phyloP scores from a whole-genome alignment of 805 yeast species.

The Kuraishia capsulata region DNA sequence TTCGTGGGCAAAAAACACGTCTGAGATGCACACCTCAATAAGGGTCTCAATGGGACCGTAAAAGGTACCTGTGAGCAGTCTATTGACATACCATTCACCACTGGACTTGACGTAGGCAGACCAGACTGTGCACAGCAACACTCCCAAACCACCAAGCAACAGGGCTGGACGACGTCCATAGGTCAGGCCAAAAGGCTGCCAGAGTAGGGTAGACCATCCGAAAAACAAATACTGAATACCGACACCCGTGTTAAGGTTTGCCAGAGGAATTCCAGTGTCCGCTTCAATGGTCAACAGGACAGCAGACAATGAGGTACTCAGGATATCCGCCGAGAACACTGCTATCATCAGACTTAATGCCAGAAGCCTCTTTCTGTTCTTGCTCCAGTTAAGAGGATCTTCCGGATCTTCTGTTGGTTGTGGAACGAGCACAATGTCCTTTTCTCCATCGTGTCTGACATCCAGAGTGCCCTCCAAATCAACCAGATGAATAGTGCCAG shows the following conservation, averaged over 20 bases:
- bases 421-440: conserved; percentile 29
- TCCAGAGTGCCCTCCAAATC: conserved; percentile 26
- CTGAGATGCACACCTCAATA: conserved; percentile 29
- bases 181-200: conserved; percentile 16
- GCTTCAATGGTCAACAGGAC: conserved; percentile 8
- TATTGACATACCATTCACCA: conserved; percentile 8
- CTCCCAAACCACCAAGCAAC: conserved; percentile 7
- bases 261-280: conserved; percentile 8
- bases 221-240: conserved; percentile 22
- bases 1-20: conserved; percentile 31
- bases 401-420: conserved; percentile 20
- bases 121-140: conserved; percentile 11
- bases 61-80: conserved; percentile 1
- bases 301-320: conserved; percentile 29
- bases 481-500: conserved; percentile 34
- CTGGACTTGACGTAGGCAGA: conserved; percentile 10
- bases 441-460: conserved; percentile 22
- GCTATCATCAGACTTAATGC: conserved; percentile 11
- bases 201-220: conserved; percentile 17
- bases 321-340: conserved; percentile 33
- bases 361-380: conserved; percentile 6
- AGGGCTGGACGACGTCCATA: conserved; percentile 12
- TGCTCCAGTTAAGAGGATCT: conserved; percentile 20
- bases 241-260: conserved; percentile 17
- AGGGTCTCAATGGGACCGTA: conserved; percentile 21